A percentile compares a stretch with the other conserved stretches of the same genome.
These are phyloP conservation scores for Liquidambar formosana DNA, from an alignment of 164 flowering plant genomes.

Conservation along the genomic window DNA sequence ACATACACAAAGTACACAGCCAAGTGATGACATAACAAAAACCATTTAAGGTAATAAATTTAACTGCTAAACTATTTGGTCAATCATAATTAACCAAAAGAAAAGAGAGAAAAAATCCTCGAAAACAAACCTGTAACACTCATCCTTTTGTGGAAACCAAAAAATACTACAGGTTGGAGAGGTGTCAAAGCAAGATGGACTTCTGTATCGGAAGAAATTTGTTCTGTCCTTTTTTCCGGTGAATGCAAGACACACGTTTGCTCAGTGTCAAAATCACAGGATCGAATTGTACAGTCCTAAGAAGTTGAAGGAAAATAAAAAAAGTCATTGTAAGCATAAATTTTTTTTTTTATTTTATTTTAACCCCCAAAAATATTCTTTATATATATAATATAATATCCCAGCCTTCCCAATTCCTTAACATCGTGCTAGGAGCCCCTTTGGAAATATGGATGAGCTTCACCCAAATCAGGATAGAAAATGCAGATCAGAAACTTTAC, in stretches of 20 bases:
- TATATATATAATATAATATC: no score
- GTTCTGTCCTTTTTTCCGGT: constrained; percentile 90
- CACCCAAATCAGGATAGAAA: no score
- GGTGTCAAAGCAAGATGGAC: constrained; percentile 99
- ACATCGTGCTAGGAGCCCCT: neutral
- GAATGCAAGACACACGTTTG: constrained; percentile 96
- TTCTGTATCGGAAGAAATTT: constrained; percentile 79
- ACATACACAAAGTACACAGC: neutral
- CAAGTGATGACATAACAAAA: neutral
- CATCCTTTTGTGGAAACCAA: constrained; percentile 93
- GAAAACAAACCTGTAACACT: constrained; percentile 90
- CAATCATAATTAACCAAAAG: neutral
- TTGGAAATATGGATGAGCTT: no score
- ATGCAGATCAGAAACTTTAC: neutral
- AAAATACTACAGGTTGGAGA: constrained; percentile 94
- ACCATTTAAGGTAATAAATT: neutral
- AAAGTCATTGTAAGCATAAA: neutral
- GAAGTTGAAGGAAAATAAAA: constrained; percentile 5
- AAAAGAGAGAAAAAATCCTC: no score
- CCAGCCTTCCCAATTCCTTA: neutral
- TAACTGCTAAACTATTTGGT: neutral
- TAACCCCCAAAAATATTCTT: no score
- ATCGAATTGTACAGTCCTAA: constrained; percentile 96
- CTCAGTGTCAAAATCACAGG: constrained; percentile 96
- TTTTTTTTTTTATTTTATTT: no score